Percentiles rank a stretch among this genome's conserved stretches.
These are phyloP conservation scores for Bombardia bombarda DNA, from an alignment of 495 filamentous ascomycete species.

Conservation along the genomic window DNA sequence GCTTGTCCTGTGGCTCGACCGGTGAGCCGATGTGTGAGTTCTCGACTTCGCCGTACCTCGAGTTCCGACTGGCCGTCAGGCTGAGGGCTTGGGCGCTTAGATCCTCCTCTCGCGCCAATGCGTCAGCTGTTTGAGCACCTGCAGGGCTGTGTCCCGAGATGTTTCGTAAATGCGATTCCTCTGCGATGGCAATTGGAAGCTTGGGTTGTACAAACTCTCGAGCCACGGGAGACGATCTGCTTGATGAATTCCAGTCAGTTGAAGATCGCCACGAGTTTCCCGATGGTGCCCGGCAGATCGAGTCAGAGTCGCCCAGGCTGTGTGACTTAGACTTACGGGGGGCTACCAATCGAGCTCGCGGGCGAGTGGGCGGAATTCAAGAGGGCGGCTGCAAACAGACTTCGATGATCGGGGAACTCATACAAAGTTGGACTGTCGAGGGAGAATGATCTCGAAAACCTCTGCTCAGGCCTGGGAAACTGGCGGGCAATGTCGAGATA, in stretches of 20 bases:
- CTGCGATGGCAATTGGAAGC: conserved; percentile 15
- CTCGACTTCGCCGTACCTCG: conserved; percentile 22
- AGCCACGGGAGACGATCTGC: conserved; percentile 21
- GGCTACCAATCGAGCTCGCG: conserved; percentile 11
- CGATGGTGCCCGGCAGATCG: too few relatives aligned
- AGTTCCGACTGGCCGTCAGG: conserved; percentile 24
- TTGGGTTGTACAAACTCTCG: conserved; percentile 6
- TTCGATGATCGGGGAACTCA: conserved; percentile 38
- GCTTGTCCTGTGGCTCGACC: conserved; percentile 15
- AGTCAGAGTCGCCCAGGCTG: too few relatives aligned
- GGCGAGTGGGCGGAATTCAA: conserved; percentile 12
- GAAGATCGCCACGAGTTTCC: conserved; percentile 17
- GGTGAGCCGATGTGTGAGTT: conserved; percentile 5
- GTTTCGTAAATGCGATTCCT: conserved; percentile 27
- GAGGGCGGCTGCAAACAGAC: conserved; percentile 6
- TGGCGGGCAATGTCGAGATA: conserved; percentile 25
- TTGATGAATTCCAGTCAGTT: conserved; percentile 14
- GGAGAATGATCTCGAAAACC: conserved; percentile 41
- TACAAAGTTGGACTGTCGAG: conserved; percentile 50
- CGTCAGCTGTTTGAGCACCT: conserved; percentile 26
- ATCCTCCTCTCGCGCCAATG: conserved; percentile 24
- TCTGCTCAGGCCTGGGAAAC: conserved; percentile 35
- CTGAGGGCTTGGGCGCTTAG: conserved; percentile 29
- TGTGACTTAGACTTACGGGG: conserved; percentile 18
- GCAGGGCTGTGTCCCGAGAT: conserved; percentile 28